These are phyloP conservation scores for Puccinia horiana DNA, from an alignment of 1,284 basidiomycete species.

Conservation along the genomic window DNA sequence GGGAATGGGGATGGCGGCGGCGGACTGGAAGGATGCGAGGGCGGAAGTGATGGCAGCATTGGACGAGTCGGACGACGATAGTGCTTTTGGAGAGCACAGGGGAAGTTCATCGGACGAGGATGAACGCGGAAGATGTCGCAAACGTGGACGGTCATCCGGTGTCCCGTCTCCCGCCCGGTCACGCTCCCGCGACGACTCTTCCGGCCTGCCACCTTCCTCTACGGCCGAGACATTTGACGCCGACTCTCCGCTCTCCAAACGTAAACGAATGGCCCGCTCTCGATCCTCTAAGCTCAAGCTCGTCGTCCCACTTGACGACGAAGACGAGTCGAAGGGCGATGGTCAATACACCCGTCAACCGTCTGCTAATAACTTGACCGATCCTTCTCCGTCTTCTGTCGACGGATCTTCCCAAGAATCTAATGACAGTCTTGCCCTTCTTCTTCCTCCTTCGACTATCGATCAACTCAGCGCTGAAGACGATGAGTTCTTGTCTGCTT, in stretches of 20 bases:
- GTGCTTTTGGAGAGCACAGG: neutral
- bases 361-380: no score
- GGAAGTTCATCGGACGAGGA: constrained; percentile 2
- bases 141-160: constrained; percentile 5
- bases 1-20: constrained; percentile 27
- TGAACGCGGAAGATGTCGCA: neutral
- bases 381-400: neutral
- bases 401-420: neutral
- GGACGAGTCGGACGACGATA: constrained; percentile 38
- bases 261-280: constrained; percentile 39
- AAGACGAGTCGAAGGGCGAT: no score
- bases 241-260: constrained; percentile 39
- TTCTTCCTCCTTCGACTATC: neutral
- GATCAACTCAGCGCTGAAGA: constrained; percentile 38
- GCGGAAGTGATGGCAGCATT: constrained; percentile 46
- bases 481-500: constrained; percentile 43
- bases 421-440: neutral
- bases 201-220: neutral
- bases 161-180: neutral
- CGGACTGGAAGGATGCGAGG: constrained; percentile 47
- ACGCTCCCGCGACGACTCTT: neutral
- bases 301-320: constrained; percentile 1
- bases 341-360: no score
- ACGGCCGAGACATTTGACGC: neutral
- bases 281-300: constrained; percentile 42